phyloP scores from a whole-genome alignment of 768 basidiomycete genomes.

The Boletus subcaerulescens region DNA sequence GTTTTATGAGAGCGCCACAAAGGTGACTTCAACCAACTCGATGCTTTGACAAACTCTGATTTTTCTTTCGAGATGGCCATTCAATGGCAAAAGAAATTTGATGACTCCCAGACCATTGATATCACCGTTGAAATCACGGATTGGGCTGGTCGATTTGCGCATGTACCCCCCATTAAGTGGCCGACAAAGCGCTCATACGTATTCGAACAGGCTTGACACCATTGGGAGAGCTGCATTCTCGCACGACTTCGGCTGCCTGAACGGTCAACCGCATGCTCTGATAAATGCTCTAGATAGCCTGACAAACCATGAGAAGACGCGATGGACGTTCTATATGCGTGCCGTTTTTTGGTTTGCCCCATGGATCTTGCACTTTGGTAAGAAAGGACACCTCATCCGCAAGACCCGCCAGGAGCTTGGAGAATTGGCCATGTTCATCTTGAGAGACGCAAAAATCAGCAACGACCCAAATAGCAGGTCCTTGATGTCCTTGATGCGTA shows the following conservation, averaged over 20 bases:
- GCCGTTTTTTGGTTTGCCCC: constrained; percentile 62
- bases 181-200: background rate
- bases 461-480: constrained; percentile 45
- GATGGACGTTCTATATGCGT: constrained; percentile 61
- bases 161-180: constrained; percentile 21
- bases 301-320: constrained; percentile 57
- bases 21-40: constrained; percentile 16
- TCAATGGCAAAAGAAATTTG: constrained; percentile 49
- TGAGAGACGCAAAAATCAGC: constrained; percentile 49
- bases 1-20: constrained; percentile 55
- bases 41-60: background rate
- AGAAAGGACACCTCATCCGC: constrained; percentile 57
- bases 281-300: constrained; percentile 54
- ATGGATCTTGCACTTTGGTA: constrained; percentile 50
- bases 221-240: constrained; percentile 61
- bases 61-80: constrained; percentile 35
- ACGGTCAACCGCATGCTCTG: constrained; percentile 45
- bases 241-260: constrained; percentile 57
- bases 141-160: constrained; percentile 64
- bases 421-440: constrained; percentile 48
- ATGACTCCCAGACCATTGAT: constrained; percentile 37
- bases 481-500: constrained; percentile 56
- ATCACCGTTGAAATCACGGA: constrained; percentile 52
- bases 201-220: constrained; percentile 47
- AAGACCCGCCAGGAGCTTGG: constrained; percentile 54